These are phyloP conservation scores for Prunus mira DNA, from an alignment of 306 rosid species.

Conservation along the genomic window DNA sequence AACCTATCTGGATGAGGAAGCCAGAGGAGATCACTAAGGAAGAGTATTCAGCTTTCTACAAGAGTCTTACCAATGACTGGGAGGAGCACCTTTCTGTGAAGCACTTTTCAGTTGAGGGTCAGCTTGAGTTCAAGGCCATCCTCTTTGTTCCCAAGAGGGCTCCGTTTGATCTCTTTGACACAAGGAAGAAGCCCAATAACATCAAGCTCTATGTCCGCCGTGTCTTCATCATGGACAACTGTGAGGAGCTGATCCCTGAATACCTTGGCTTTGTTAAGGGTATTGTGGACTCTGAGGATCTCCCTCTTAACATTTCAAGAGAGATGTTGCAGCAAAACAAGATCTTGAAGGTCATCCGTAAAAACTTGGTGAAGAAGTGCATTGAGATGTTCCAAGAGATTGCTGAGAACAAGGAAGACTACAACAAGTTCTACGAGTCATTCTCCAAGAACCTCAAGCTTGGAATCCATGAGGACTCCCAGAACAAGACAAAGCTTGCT, in stretches of 20 bases:
- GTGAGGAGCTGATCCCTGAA: slow-evolving; percentile 93
- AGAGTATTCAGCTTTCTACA: slow-evolving; percentile 88
- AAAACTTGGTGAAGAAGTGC: slow-evolving; percentile 89
- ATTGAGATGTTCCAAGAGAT: slow-evolving; percentile 80
- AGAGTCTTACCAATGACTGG: slow-evolving; percentile 95
- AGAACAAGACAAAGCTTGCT: slow-evolving; percentile 77
- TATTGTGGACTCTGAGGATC: slow-evolving; percentile 96
- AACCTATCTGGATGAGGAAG: slow-evolving; percentile 99
- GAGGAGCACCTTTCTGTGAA: slow-evolving; percentile 88
- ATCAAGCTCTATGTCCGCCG: slow-evolving; percentile 85
- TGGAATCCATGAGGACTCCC: slow-evolving; percentile 84
- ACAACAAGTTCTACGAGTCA: slow-evolving; percentile 82
- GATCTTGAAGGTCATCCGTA: slow-evolving; percentile 84
- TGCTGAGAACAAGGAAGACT: slow-evolving; percentile 96
- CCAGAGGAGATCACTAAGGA: slow-evolving; percentile 85
- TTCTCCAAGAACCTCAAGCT: slow-evolving; percentile 89
- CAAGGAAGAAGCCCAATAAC: slow-evolving; percentile 92
- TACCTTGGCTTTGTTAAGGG: slow-evolving; percentile 85
- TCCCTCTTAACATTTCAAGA: slow-evolving; percentile 85
- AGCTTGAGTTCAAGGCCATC: slow-evolving; percentile 87
- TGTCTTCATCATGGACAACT: slow-evolving; percentile 95
- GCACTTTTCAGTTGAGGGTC: slow-evolving; percentile 98
- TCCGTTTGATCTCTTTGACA: slow-evolving; percentile 89
- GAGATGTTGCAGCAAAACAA: slow-evolving; percentile 92
- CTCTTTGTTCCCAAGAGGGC: slow-evolving; percentile 95